Evolutionary conservation across 495 filamentous ascomycete species (phyloP).

Genomic region (Collariella sp.): DNA sequence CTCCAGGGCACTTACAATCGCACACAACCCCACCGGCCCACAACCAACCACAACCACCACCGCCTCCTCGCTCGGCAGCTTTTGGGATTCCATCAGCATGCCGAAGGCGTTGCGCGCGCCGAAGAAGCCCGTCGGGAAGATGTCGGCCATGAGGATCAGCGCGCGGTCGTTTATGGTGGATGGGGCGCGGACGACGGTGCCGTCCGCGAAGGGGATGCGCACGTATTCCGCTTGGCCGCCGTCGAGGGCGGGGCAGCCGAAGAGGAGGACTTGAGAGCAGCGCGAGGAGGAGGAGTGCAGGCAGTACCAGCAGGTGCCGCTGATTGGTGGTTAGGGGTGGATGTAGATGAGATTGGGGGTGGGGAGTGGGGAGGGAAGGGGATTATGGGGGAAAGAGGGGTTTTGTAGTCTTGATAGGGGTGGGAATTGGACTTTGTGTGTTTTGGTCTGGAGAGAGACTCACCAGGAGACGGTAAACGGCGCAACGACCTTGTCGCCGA

Average conservation of each 20-base stretch:
- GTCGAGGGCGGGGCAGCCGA: conserved; percentile 65
- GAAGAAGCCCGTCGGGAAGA: conserved; percentile 83
- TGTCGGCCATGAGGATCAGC: conserved; percentile 85
- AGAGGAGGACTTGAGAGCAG: conserved; percentile 65
- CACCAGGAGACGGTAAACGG: conserved; percentile 87
- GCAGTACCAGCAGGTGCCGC: conserved; percentile 87
- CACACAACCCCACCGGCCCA: conserved; percentile 83
- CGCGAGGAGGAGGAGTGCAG: conserved; percentile 70
- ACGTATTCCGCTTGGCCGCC: conserved; percentile 91
- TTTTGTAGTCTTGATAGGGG: not conserved
- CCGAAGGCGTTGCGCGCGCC: conserved; percentile 78
- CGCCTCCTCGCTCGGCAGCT: conserved; percentile 52
- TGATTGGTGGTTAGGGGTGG: conserved; percentile 21
- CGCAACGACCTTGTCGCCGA: conserved; percentile 71
- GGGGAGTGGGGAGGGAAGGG: not conserved
- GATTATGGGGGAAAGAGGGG: not conserved
- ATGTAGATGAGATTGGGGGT: not conserved
- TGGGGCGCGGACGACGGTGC: conserved; percentile 70
- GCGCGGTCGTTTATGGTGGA: conserved; percentile 64
- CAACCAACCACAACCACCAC: conserved; percentile 81
- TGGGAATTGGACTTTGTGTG: no score
- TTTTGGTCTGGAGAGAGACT: conserved; percentile 28
- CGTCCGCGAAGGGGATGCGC: conserved; percentile 76
- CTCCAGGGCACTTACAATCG: conserved; percentile 73
- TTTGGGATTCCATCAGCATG: conserved; percentile 44